Evolutionary conservation across 306 rosid genomes (phyloP).

Genomic region (Boehmeria nivea): DNA sequence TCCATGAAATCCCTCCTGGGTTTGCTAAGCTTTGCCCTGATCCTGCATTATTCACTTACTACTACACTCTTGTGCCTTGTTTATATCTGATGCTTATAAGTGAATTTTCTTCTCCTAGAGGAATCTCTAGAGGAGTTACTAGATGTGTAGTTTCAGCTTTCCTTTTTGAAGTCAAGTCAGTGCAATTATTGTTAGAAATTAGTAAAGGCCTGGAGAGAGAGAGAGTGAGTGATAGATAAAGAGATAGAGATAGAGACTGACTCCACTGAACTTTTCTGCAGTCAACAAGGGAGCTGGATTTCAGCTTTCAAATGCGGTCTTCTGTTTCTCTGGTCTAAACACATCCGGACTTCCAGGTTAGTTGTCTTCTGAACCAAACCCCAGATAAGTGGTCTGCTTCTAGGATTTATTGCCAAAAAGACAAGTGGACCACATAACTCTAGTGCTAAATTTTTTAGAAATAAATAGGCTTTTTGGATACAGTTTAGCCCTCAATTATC

Average conservation of each 20-base stretch:
- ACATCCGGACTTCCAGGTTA: slow-evolving; percentile 30
- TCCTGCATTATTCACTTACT: too few species aligned
- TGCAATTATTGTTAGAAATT: neutral
- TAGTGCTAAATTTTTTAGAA: too few species aligned
- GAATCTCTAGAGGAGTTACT: slow-evolving; percentile 20
- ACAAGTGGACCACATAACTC: slow-evolving; percentile 17
- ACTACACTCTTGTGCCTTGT: too few species aligned
- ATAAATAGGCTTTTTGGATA: neutral
- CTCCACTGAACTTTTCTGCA: slow-evolving; percentile 8
- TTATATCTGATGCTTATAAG: too few species aligned
- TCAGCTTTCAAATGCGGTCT: slow-evolving; percentile 18
- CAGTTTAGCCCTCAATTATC: too few species aligned
- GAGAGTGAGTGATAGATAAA: neutral
- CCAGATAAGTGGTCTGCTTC: slow-evolving; percentile 18
- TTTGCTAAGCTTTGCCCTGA: too few species aligned
- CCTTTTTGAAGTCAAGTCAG: slow-evolving; percentile 6
- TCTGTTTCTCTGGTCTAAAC: slow-evolving; percentile 15
- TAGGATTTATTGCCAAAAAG: slow-evolving; percentile 25
- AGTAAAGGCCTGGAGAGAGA: slow-evolving; percentile 11
- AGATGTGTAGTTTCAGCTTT: slow-evolving; percentile 6
- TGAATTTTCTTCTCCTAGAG: too few species aligned
- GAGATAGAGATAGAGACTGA: slow-evolving; percentile 10
- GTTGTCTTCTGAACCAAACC: slow-evolving; percentile 20
- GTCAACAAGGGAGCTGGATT: slow-evolving; percentile 28
- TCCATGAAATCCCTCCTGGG: too few species aligned